Conservation (phyloP, 2,329 filamentous ascomycete species). For the Pseudocercospora ulei region DNA sequence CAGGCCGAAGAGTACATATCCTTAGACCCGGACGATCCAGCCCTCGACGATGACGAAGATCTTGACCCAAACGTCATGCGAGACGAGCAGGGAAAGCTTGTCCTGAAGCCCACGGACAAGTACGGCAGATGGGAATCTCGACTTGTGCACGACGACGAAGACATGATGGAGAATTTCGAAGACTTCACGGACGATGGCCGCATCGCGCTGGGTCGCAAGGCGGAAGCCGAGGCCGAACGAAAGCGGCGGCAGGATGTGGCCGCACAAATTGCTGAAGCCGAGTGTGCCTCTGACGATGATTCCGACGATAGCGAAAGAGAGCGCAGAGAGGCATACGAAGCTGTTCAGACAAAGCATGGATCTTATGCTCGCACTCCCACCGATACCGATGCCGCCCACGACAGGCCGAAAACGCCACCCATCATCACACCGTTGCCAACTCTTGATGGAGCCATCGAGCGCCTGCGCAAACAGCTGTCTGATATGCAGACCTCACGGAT, state of each 20-base stretch:
- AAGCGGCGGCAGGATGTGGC: conserved; percentile 65
- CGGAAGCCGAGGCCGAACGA: conserved; percentile 60
- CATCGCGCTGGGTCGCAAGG: conserved; percentile 66
- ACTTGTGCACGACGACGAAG: conserved; percentile 76
- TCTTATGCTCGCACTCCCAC: conserved; percentile 48
- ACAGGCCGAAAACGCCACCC: conserved; percentile 36
- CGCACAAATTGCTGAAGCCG: conserved; percentile 66
- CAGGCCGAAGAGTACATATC: conserved; percentile 51
- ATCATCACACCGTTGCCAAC: conserved; percentile 70
- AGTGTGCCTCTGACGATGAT: conserved; percentile 25
- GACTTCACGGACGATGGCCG: conserved; percentile 64
- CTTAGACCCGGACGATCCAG: conserved; percentile 50
- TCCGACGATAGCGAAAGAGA: conserved; percentile 56
- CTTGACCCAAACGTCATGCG: conserved; percentile 35
- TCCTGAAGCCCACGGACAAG: conserved; percentile 50
- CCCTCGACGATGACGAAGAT: conserved; percentile 36
- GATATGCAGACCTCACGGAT: conserved; percentile 53
- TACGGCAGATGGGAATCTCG: conserved; percentile 52
- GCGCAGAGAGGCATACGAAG: conserved; percentile 70
- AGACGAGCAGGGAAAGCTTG: conserved; percentile 39
- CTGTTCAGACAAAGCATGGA: conserved; percentile 75
- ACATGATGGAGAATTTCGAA: conserved; percentile 87
- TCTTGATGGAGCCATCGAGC: conserved; percentile 56
- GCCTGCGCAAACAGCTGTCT: conserved; percentile 53
- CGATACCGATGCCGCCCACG: conserved; percentile 14